Percentiles rank a stretch among this genome's conserved stretches.
These are phyloP conservation scores for Aspergillus saccharolyticus DNA, from an alignment of 495 filamentous ascomycete species.

Conservation along the genomic window DNA sequence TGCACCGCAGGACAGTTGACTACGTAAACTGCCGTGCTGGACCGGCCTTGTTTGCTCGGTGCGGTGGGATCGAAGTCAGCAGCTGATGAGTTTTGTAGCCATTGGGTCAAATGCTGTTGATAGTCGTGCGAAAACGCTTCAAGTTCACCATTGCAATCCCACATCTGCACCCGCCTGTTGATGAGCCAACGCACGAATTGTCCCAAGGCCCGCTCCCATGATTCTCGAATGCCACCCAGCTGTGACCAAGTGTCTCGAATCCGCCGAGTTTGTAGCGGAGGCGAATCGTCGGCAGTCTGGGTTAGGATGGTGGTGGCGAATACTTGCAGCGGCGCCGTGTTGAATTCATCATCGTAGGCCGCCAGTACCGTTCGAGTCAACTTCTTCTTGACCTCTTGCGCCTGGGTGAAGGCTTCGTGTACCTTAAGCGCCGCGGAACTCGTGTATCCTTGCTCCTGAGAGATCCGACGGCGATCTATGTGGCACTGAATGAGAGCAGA, in stretches of 20 bases:
- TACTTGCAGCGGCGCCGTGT: conserved; percentile 18
- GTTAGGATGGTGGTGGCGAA: conserved; percentile 18
- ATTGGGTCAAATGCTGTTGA: conserved; percentile 23
- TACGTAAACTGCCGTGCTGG: conserved; percentile 15
- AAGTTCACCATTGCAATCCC: conserved; percentile 27
- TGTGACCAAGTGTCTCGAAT: conserved; percentile 20
- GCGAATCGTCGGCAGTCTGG: conserved; percentile 13
- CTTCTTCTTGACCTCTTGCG: conserved; percentile 18
- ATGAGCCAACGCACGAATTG: conserved; percentile 25
- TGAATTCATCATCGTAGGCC: conserved; percentile 21
- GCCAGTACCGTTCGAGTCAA: conserved; percentile 20
- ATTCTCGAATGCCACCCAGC: conserved; percentile 12
- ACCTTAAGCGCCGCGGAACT: conserved; percentile 15
- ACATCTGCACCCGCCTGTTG: conserved; percentile 26
- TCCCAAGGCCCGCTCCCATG: conserved; percentile 12
- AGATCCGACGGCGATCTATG: conserved; percentile 22
- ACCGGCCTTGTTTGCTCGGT: conserved; percentile 5
- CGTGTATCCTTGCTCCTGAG: conserved; percentile 19
- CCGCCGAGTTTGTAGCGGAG: conserved; percentile 20
- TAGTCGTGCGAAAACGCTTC: conserved; percentile 25
- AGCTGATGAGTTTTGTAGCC: conserved; percentile 21
- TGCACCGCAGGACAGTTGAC: conserved; percentile 26
- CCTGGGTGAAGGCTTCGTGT: conserved; percentile 16
- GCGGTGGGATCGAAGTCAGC: conserved; percentile 2
- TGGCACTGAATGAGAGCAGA: conserved; percentile 25